A percentile compares a stretch with the other conserved stretches of the same genome.
phyloP scores from a whole-genome alignment of 306 rosid genomes.

The Pyrus communis region DNA sequence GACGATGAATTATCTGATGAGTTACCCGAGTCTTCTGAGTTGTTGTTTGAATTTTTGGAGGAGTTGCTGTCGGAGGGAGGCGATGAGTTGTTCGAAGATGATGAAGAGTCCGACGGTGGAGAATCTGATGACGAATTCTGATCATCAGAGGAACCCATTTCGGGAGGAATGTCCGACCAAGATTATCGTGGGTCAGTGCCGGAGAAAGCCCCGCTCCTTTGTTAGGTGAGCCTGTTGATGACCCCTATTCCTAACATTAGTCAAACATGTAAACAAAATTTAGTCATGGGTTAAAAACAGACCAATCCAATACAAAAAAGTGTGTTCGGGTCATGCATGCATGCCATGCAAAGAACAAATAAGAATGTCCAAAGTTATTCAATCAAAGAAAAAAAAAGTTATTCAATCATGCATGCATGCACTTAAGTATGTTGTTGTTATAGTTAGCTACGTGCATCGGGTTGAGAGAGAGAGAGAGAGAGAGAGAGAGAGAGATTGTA shows the following conservation, averaged over 20 bases:
- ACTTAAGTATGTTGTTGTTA: background rate
- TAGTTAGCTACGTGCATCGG: background rate
- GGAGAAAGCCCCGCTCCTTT: conserved; percentile 43
- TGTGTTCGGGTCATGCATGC: background rate
- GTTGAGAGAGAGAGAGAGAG: background rate
- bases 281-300: background rate
- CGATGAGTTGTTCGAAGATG: background rate
- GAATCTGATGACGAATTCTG: background rate
- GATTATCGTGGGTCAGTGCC: conserved; percentile 12
- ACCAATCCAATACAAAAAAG: background rate
- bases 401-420: background rate
- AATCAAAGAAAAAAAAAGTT: background rate
- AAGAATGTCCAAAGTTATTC: background rate
- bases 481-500: background rate
- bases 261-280: background rate
- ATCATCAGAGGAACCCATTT: conserved; percentile 28
- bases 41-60: background rate
- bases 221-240: conserved; percentile 5
- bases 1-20: background rate
- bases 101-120: conserved; percentile 14
- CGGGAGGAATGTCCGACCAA: conserved; percentile 21
- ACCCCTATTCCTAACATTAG: background rate
- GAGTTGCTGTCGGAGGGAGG: background rate
- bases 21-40: background rate
- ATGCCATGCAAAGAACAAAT: background rate